Evolutionary conservation across 495 filamentous ascomycete genomes (phyloP), one percentile per base, ranked within the genome.

Genomic region (Lasiosphaeria hispida): DNA sequence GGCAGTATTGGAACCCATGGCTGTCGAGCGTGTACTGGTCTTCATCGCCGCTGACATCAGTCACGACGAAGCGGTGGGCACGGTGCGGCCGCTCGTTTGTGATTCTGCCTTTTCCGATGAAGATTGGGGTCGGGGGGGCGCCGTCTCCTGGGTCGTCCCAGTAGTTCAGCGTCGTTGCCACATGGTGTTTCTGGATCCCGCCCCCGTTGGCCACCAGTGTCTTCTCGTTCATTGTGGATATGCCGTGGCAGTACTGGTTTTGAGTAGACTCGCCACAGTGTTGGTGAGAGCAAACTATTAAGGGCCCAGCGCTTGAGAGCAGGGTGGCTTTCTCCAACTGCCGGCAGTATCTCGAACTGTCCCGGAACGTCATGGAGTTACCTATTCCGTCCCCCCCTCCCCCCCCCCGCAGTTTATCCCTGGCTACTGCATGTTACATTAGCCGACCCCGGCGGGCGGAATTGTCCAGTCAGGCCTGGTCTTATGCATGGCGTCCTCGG

Each of bases 141-240:
- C 85, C 84, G 65, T 88, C 85, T 38, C 78, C 82, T 7, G 79
- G 75, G 37, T 84, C 83, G 55, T 83, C 80, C 66, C 79, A 77
- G 69, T 85, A 88, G 69, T 86, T 82, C 38, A 88, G 74, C 3
- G 69, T 76, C 0, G 85, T 82, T 4, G 73, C 63, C 17, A 86
- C 80, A 64, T 85, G n/a, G 51, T 66, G 60, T 51, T 62, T 61
- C 37, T 39, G 38, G 0, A 30, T 40, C 0, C 18, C 6, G 1
- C 37, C 54, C 39, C 10, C 15, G 9, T 39, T 42, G 10, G 15
- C 7, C 15, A 37, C 23, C 23, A 5, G 23, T 30, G 23, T 2
- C 23, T 30, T 30, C 23, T 30, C 23, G 23, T 30, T 2, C 23
- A 30, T 30, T 30, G 23, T 30, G 5, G 23, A 30, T 30, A 30